These are phyloP conservation scores for Botrytis hyacinthi DNA, from an alignment of 2,329 filamentous ascomycete genomes.

Conservation along the genomic window DNA sequence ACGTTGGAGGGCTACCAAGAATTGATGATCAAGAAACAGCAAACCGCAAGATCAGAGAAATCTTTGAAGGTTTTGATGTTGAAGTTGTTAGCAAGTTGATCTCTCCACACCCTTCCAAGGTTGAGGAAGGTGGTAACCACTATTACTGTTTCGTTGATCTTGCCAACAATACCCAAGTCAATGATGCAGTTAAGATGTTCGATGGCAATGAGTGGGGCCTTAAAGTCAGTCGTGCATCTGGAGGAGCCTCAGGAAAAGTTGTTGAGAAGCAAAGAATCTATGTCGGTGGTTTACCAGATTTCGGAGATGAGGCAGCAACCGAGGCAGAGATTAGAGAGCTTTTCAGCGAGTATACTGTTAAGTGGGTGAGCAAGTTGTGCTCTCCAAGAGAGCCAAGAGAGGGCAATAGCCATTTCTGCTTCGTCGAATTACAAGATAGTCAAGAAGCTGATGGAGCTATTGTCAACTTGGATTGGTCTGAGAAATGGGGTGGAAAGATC, in stretches of 20 bases:
- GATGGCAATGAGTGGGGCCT: conserved; percentile 30
- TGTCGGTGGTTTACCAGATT: conserved; percentile 50
- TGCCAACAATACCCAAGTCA: conserved; percentile 52
- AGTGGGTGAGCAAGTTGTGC: conserved; percentile 44
- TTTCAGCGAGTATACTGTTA: conserved; percentile 48
- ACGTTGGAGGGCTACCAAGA: conserved; percentile 50
- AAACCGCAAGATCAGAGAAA: conserved; percentile 45
- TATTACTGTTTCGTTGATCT: conserved; percentile 69
- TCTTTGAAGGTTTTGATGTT: conserved; percentile 49
- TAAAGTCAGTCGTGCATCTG: conserved; percentile 24
- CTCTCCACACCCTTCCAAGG: conserved; percentile 56
- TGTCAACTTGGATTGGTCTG: conserved; percentile 40
- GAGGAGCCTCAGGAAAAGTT: conserved; percentile 28
- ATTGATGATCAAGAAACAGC: conserved; percentile 50
- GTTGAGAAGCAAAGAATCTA: conserved; percentile 46
- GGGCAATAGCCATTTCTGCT: conserved; percentile 61
- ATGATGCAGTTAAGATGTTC: conserved; percentile 48
- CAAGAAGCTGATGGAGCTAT: conserved; percentile 56
- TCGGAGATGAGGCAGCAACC: conserved; percentile 49
- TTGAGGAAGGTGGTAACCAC: conserved; percentile 51
- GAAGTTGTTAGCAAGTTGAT: conserved; percentile 44
- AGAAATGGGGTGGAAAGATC: conserved; percentile 30
- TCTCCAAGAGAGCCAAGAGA: conserved; percentile 52
- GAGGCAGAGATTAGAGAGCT: conserved; percentile 47
- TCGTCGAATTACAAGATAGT: conserved; percentile 57